Evolutionary conservation across 164 flowering plant genomes (phyloP).

Genomic region (Vitis rotundifolia): DNA sequence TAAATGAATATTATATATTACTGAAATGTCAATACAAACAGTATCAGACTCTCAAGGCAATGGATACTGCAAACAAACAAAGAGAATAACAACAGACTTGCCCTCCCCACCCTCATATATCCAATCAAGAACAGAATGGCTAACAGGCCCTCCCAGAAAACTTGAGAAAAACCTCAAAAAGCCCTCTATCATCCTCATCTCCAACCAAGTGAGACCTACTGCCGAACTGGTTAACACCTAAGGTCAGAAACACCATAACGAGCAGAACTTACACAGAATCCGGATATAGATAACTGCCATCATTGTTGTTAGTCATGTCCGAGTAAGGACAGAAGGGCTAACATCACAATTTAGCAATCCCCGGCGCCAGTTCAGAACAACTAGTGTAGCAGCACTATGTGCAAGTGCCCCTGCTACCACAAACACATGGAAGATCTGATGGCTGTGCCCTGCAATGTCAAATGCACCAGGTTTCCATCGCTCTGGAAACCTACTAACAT

Average conservation of each 20-base stretch:
- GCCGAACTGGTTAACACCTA: neutral
- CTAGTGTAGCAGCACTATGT: conserved; percentile 68
- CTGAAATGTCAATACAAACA: too few species aligned
- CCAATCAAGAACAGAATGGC: too few species aligned
- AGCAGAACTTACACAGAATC: too few species aligned
- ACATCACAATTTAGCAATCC: conserved; percentile 34
- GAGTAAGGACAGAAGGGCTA: neutral
- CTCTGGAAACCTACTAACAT: conserved; percentile 79
- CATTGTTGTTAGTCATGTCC: neutral
- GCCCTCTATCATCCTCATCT: neutral
- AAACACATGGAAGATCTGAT: conserved; percentile 93
- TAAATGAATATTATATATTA: too few species aligned
- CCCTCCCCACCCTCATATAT: too few species aligned
- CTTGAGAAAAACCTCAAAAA: neutral
- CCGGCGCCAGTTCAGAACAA: conserved; percentile 67
- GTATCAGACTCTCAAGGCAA: too few species aligned
- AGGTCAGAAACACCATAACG: neutral
- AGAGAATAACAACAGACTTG: too few species aligned
- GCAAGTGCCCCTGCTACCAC: conserved; percentile 84
- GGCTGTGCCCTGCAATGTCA: conserved; percentile 94
- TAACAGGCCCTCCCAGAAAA: too few species aligned
- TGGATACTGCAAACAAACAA: too few species aligned
- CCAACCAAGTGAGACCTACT: too few species aligned
- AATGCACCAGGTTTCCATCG: conserved; percentile 90
- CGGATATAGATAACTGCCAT: neutral